Conservation (phyloP, 495 filamentous ascomycete species). For the Aspergillus steynii region DNA sequence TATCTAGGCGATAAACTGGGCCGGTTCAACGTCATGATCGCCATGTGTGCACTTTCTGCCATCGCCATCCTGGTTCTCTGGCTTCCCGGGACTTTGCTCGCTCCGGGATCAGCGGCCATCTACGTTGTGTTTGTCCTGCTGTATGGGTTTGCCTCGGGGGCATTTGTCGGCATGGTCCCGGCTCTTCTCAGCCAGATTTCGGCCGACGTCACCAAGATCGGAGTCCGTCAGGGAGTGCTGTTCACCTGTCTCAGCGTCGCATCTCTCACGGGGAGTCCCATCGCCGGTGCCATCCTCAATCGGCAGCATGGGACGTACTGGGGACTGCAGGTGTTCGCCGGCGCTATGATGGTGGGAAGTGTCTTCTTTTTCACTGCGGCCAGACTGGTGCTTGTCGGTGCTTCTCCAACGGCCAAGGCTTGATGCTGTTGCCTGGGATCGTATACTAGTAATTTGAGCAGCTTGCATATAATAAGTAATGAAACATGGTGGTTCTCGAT, state of each 20-base stretch:
- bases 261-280: slow-evolving; percentile 60
- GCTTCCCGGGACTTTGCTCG: slow-evolving; percentile 22
- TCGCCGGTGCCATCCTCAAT: slow-evolving; percentile 50
- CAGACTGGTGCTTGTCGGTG: slow-evolving; percentile 8
- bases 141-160: slow-evolving; percentile 34
- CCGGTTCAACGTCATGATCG: slow-evolving; percentile 13
- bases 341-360: slow-evolving; percentile 16
- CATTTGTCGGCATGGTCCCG: slow-evolving; percentile 29
- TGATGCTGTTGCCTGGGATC: no score
- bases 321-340: slow-evolving; percentile 19
- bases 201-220: slow-evolving; percentile 21
- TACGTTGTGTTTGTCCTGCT: slow-evolving; percentile 28
- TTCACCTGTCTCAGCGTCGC: slow-evolving; percentile 44
- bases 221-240: slow-evolving; percentile 19
- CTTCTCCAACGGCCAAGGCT: slow-evolving; percentile 7
- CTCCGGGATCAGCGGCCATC: slow-evolving; percentile 19
- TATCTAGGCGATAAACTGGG: slow-evolving; percentile 50
- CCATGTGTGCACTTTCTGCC: slow-evolving; percentile 24
- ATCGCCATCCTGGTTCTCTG: slow-evolving; percentile 30
- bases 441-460: no score
- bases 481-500: no score
- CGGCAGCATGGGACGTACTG: slow-evolving; percentile 13
- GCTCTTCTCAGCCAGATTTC: slow-evolving; percentile 31
- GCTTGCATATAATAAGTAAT: no score
- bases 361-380: slow-evolving; percentile 13